phyloP scores from a whole-genome alignment of 441 rosid species.

The Pelargonium cotyledonis region DNA sequence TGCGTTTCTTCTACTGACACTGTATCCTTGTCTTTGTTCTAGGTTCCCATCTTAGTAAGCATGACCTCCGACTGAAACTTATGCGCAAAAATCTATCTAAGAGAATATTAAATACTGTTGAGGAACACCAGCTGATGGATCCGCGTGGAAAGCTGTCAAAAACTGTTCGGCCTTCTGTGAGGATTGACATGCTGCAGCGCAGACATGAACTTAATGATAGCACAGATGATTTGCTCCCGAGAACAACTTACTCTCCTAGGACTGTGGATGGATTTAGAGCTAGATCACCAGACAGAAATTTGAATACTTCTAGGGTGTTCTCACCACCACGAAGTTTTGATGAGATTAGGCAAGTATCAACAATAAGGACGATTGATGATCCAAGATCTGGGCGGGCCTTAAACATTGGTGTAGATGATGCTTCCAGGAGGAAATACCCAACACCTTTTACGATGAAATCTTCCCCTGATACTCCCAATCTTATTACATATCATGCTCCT shows the following conservation, averaged over 20 bases:
- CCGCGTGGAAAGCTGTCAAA: constrained; percentile 17
- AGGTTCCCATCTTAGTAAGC: constrained; percentile 25
- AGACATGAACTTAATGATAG: constrained; percentile 19
- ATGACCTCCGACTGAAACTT: constrained; percentile 41
- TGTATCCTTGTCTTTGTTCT: constrained; percentile 15
- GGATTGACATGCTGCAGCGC: constrained; percentile 14
- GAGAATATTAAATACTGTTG: constrained; percentile 1
- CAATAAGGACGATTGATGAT: constrained; percentile 18
- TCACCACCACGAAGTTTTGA: constrained; percentile 25
- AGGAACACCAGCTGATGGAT: constrained; percentile 16
- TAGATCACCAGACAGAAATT: constrained; percentile 28
- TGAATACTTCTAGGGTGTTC: constrained; percentile 17
- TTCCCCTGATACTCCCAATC: constrained; percentile 19
- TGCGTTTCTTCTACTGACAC: constrained; percentile 7
- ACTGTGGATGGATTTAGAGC: constrained; percentile 19
- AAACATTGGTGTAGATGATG: constrained; percentile 20
- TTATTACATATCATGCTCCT: constrained; percentile 20
- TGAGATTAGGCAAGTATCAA: constrained; percentile 19
- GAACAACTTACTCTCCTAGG: constrained; percentile 23
- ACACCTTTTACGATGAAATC: constrained; percentile 21
- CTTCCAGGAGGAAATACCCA: constrained; percentile 20
- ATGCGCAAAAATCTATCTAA: constrained; percentile 27
- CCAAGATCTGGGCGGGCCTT: constrained; percentile 19
- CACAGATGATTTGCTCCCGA: constrained; percentile 18
- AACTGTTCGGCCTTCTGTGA: constrained; percentile 14